Evolutionary conservation across 306 rosid species (phyloP).

Genomic region (Luffa acutangula): DNA sequence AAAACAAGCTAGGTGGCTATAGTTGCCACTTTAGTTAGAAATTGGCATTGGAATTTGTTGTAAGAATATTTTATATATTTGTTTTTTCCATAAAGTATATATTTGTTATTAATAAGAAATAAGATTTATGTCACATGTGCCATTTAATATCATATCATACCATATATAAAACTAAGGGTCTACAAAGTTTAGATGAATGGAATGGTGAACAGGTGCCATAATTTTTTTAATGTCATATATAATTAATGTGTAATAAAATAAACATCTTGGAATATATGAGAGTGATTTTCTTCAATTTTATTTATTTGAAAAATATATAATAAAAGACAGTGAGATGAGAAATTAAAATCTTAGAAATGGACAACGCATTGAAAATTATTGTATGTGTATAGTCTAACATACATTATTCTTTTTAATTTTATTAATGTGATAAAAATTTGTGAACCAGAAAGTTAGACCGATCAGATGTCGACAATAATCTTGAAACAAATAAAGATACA

Average conservation of each 20-base stretch:
- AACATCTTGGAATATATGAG: not conserved
- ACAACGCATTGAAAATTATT: too few species aligned
- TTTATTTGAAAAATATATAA: not conserved
- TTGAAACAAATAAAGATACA: too few species aligned
- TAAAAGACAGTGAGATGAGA: not conserved
- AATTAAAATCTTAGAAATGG: too few species aligned
- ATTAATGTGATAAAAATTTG: too few species aligned
- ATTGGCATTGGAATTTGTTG: not conserved
- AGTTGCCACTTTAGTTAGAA: not conserved
- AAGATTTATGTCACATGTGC: not conserved
- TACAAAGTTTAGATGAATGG: not conserved
- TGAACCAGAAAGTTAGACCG: too few species aligned
- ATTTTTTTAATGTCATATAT: not conserved
- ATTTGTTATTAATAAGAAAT: not conserved
- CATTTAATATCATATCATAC: constrained; percentile 4
- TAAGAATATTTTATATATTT: not conserved
- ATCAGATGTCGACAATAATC: too few species aligned
- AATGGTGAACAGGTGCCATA: not conserved
- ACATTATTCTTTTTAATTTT: too few species aligned
- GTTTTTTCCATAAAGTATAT: not conserved
- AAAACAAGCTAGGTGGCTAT: not conserved
- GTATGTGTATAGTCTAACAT: too few species aligned
- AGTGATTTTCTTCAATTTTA: not conserved
- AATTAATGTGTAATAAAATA: not conserved
- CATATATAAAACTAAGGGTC: not conserved